These are phyloP conservation scores for Trichothecium roseum DNA, from an alignment of 2,329 filamentous ascomycete genomes.

Conservation along the genomic window DNA sequence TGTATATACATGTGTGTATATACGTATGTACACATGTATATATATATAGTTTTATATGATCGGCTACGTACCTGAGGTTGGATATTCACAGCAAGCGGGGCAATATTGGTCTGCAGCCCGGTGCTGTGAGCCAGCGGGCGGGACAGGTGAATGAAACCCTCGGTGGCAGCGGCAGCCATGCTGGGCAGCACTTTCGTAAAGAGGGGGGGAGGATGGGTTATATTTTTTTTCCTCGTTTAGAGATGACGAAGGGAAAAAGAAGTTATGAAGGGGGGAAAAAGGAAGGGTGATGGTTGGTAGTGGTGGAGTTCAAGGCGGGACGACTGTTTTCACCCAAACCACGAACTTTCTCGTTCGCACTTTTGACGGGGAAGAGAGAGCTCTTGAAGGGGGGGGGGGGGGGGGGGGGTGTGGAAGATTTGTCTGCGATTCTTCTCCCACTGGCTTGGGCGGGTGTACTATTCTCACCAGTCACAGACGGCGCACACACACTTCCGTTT, in stretches of 20 bases:
- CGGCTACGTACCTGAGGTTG: slow-evolving; percentile 74
- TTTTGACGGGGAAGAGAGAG: too few relatives aligned
- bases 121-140: slow-evolving; percentile 75
- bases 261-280: too few relatives aligned
- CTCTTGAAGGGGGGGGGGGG: background rate
- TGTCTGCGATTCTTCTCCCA: background rate
- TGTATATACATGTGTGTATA: background rate
- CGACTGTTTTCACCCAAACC: background rate
- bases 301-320: slow-evolving; percentile 2
- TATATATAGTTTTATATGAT: background rate
- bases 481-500: slow-evolving; percentile 2
- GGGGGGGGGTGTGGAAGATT: background rate
- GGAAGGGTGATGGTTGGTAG: too few relatives aligned
- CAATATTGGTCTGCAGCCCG: slow-evolving; percentile 73
- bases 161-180: slow-evolving; percentile 64
- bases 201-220: slow-evolving; percentile 10
- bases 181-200: slow-evolving; percentile 32
- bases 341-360: background rate
- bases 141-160: slow-evolving; percentile 89
- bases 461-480: background rate
- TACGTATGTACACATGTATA: background rate
- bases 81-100: slow-evolving; percentile 87
- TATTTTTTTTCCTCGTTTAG: slow-evolving; percentile 5
- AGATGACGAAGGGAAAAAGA: too few relatives aligned
- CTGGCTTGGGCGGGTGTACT: background rate